Evolutionary conservation across 2,329 filamentous ascomycete species (phyloP).

Genomic region (Nemania diffusa): DNA sequence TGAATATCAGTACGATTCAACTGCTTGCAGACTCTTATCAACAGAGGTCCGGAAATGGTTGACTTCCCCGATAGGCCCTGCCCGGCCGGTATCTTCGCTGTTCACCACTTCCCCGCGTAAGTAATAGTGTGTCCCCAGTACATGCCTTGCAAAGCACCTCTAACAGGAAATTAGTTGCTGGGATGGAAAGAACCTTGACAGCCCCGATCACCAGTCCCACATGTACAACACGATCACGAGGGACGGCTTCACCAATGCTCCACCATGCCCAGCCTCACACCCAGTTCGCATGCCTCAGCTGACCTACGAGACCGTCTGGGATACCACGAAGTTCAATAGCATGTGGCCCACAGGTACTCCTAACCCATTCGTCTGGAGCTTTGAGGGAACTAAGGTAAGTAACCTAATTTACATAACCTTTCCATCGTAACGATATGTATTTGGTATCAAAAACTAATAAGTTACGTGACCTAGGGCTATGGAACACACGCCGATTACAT

Average conservation of each 20-base stretch:
- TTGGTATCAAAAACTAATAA: background rate
- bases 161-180: slow-evolving; percentile 50
- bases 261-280: slow-evolving; percentile 49
- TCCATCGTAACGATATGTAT: too few species aligned
- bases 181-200: slow-evolving; percentile 57
- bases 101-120: slow-evolving; percentile 55
- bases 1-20: slow-evolving; percentile 51
- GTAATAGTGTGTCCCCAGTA: slow-evolving; percentile 36
- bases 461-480: slow-evolving; percentile 40
- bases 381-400: slow-evolving; percentile 44
- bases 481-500: slow-evolving; percentile 53
- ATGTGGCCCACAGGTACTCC: slow-evolving; percentile 51
- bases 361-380: slow-evolving; percentile 50
- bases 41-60: slow-evolving; percentile 53
- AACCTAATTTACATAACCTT: too few species aligned
- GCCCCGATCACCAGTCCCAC: slow-evolving; percentile 40
- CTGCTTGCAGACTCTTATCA: slow-evolving; percentile 53
- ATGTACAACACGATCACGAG: slow-evolving; percentile 46
- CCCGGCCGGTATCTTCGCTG: slow-evolving; percentile 55
- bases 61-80: slow-evolving; percentile 55
- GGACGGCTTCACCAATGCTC: slow-evolving; percentile 38
- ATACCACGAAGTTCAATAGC: slow-evolving; percentile 54
- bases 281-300: slow-evolving; percentile 57
- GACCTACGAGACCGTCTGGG: slow-evolving; percentile 59
- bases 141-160: background rate